A percentile compares a stretch with the other conserved stretches of the same genome.
phyloP scores from a whole-genome alignment of 768 basidiomycete species.

The Mycena vitilis region DNA sequence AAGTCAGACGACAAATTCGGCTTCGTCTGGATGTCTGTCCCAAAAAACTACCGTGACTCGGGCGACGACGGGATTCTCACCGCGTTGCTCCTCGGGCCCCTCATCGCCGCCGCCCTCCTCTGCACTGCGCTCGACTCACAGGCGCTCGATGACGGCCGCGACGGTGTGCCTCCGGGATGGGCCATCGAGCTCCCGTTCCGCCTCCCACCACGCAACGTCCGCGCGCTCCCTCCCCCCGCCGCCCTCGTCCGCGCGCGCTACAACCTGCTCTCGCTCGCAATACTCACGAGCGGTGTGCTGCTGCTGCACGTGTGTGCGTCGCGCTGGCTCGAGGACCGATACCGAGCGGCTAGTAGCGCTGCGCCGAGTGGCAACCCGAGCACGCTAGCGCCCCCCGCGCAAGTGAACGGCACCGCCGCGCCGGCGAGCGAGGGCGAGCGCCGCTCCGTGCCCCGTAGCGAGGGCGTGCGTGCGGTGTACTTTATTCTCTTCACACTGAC shows the following conservation, averaged over 20 bases:
- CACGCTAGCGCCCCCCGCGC: slow-evolving; percentile 19
- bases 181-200: slow-evolving; percentile 78
- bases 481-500: slow-evolving; percentile 74
- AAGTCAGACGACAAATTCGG: slow-evolving; percentile 61
- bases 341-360: slow-evolving; percentile 40
- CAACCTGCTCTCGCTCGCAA: slow-evolving; percentile 81
- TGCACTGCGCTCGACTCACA: slow-evolving; percentile 56
- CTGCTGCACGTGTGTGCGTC: slow-evolving; percentile 85
- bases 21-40: slow-evolving; percentile 91
- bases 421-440: slow-evolving; percentile 70
- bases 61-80: slow-evolving; percentile 89
- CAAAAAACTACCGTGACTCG: slow-evolving; percentile 89
- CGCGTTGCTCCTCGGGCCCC: slow-evolving; percentile 84
- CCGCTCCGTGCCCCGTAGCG: slow-evolving; percentile 80
- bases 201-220: slow-evolving; percentile 53
- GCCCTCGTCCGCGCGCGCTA: slow-evolving; percentile 77
- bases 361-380: background rate
- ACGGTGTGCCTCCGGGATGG: slow-evolving; percentile 72
- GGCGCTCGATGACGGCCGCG: slow-evolving; percentile 12
- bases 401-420: slow-evolving; percentile 39
- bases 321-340: slow-evolving; percentile 71
- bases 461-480: slow-evolving; percentile 68
- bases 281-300: slow-evolving; percentile 83
- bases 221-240: slow-evolving; percentile 56
- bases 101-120: slow-evolving; percentile 79